These are phyloP conservation scores for Taphrina wiesneri DNA, from an alignment of 1,139 yeast species.

Conservation along the genomic window DNA sequence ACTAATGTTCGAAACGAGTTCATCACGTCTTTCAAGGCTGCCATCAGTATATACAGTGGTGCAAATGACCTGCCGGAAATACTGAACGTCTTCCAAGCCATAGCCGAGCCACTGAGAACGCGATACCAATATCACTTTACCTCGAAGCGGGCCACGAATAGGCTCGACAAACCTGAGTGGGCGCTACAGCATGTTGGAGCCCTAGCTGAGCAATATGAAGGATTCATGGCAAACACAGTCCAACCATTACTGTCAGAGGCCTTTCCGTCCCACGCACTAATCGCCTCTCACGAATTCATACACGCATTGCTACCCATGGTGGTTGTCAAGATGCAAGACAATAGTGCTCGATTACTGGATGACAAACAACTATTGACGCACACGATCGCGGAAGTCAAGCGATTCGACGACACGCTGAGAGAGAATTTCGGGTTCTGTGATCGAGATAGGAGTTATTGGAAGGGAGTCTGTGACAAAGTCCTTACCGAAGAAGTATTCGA, in stretches of 20 bases:
- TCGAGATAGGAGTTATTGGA: constrained; percentile 52
- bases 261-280: constrained; percentile 42
- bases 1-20: background rate
- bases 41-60: background rate
- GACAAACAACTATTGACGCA: constrained; percentile 61
- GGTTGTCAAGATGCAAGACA: constrained; percentile 51
- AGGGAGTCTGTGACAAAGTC: constrained; percentile 61
- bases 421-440: constrained; percentile 61
- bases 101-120: constrained; percentile 59
- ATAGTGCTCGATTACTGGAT: constrained; percentile 48
- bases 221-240: constrained; percentile 49
- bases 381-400: constrained; percentile 59
- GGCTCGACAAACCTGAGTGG: constrained; percentile 73
- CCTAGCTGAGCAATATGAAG: constrained; percentile 53
- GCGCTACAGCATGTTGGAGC: constrained; percentile 60
- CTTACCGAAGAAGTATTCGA: constrained; percentile 52
- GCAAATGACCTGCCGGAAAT: constrained; percentile 42
- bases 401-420: constrained; percentile 60
- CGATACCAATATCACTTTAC: constrained; percentile 78
- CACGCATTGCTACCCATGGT: constrained; percentile 57
- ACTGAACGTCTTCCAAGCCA: constrained; percentile 60
- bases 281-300: constrained; percentile 56
- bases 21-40: background rate
- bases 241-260: constrained; percentile 42
- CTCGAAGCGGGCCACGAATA: constrained; percentile 60